Base-by-base conservation (phyloP, 1,284 basidiomycete species). In the Boletus sp. region DNA sequence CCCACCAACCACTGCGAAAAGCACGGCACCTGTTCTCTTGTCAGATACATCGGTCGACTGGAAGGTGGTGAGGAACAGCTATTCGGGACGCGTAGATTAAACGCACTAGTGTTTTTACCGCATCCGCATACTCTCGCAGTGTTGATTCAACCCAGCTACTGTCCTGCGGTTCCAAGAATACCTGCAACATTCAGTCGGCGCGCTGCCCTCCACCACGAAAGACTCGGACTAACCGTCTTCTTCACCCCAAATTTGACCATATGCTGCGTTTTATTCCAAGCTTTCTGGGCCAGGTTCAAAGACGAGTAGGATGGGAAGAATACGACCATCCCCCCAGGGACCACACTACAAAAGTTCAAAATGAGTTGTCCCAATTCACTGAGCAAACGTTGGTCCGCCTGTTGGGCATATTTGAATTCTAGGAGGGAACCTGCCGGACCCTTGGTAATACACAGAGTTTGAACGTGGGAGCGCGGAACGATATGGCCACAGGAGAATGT, bases 261-360 rank as follows among this genome's bases (percentile, higher is more conserved):
- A 13, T 84, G 57, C 0, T 84, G 83, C 37, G 68, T 79, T 25
- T 71, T 70, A 17, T 71, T 68, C 94, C 95, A 99, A 4, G 74
- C 65, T 5, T 69, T 69, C 60, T 82, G 85, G 2, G 88, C 77
- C 23, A 71, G 69, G 52, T 88, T 79, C 25, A 98, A 71, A 55
- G 93, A 94, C 19, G 76, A 78, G 65, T 99, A 99, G 0, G 93
- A 96, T 0, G 95, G 94, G 32, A 98, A 81, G 62, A 99, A 99
- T 5, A 96, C 86, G 17, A 99, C 89, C 65, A 98, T 77, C 0
- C 95, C 95, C 30, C 84, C 84, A 0, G 93, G 91, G 2, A 95
- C 77, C 20, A 94, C 67, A 32, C 79, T 84, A 33, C 80, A 74
- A 40, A 94, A 80, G 58, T 95, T 97, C 30, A 82, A 64, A 34